Percentiles rank a stretch among this genome's conserved stretches.
Evolutionary conservation across 768 basidiomycete species (phyloP).

Genomic region (Lactarius hatsudake): DNA sequence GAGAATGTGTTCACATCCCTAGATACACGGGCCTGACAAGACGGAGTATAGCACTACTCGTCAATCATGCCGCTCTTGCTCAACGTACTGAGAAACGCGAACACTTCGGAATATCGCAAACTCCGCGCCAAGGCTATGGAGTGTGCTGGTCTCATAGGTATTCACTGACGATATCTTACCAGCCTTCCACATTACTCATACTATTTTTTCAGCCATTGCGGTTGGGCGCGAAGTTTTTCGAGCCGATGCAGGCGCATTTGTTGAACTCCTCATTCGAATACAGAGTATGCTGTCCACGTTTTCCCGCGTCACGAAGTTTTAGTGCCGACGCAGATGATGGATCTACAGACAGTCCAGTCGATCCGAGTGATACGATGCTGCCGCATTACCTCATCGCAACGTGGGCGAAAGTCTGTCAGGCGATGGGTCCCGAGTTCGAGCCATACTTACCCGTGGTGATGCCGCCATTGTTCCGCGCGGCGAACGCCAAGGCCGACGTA

Average conservation of each 20-base stretch:
- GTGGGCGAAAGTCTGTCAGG: constrained; percentile 88
- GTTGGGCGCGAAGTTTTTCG: constrained; percentile 80
- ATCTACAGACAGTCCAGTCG: constrained; percentile 57
- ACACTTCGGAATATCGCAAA: constrained; percentile 61
- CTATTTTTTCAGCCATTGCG: constrained; percentile 60
- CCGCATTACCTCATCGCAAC: constrained; percentile 78
- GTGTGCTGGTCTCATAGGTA: constrained; percentile 83
- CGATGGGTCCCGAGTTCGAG: constrained; percentile 80
- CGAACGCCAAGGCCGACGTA: constrained; percentile 78
- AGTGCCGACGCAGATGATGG: neutral
- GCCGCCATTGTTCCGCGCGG: constrained; percentile 71
- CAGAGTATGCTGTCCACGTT: constrained; percentile 53
- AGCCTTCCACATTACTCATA: neutral
- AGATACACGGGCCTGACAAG: neutral
- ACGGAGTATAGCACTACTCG: constrained; percentile 51
- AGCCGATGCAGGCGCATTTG: constrained; percentile 66
- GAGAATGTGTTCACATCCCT: neutral
- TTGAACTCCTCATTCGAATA: constrained; percentile 70
- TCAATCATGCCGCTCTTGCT: constrained; percentile 80
- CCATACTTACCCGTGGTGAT: constrained; percentile 85
- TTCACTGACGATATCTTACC: constrained; percentile 28
- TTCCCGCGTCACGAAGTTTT: neutral
- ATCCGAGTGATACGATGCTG: constrained; percentile 69
- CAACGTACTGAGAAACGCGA: constrained; percentile 71
- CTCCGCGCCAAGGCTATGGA: constrained; percentile 86